Percentiles rank a stretch among this genome's conserved stretches.
These are phyloP conservation scores for Solanum appendiculatum DNA, from an alignment of 257 asterid genomes.

Conservation along the genomic window DNA sequence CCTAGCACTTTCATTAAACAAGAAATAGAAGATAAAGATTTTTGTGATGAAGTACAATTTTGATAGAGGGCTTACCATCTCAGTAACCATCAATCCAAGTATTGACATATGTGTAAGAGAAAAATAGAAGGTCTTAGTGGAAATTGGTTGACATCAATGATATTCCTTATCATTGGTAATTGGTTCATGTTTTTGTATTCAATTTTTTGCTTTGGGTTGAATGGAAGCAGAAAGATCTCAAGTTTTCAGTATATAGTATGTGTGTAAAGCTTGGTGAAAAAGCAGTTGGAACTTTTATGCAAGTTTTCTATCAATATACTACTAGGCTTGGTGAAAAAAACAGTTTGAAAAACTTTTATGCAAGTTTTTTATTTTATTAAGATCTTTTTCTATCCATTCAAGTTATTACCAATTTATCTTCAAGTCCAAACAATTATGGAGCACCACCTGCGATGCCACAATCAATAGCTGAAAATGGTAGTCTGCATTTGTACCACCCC, in stretches of 20 bases:
- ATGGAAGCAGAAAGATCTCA: not conserved
- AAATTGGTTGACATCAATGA: not conserved
- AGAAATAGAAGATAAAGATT: conserved; percentile 16
- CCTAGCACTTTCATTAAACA: conserved; percentile 66
- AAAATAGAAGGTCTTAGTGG: not conserved
- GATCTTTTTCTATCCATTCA: no score
- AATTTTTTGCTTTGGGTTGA: not conserved
- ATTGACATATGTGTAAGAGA: not conserved
- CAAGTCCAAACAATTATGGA: no score
- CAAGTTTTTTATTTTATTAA: not conserved
- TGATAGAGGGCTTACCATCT: conserved; percentile 52
- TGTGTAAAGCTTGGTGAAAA: not conserved
- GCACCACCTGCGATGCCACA: no score
- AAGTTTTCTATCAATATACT: not conserved
- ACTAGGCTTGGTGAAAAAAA: not conserved
- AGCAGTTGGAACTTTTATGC: not conserved
- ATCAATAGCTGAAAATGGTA: no score
- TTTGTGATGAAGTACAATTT: not conserved
- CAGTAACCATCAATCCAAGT: conserved; percentile 24
- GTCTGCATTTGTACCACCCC: no score
- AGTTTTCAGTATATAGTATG: not conserved
- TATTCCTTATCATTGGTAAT: not conserved
- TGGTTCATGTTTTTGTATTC: not conserved
- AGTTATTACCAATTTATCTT: no score
- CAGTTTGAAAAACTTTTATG: not conserved